phyloP scores from a whole-genome alignment of 2,329 filamentous ascomycete species.

The Trichophyton benhamiae region DNA sequence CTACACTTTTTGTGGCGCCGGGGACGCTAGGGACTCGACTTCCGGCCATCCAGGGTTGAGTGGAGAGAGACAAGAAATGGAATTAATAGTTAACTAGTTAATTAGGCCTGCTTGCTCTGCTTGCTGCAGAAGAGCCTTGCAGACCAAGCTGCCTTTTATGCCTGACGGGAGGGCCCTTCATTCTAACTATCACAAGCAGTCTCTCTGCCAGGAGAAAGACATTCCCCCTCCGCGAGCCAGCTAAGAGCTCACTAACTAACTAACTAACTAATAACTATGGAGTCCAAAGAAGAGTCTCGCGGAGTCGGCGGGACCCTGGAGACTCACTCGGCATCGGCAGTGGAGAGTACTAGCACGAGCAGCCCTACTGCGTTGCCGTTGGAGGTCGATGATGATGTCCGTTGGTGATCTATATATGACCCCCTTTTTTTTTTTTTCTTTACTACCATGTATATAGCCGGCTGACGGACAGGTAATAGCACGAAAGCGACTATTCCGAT shows the following conservation, averaged over 20 bases:
- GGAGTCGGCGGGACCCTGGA: not conserved
- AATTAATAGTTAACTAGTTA: too few species aligned
- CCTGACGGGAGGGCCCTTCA: not conserved
- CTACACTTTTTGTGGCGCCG: not conserved
- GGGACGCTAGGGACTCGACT: not conserved
- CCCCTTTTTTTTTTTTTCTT: too few species aligned
- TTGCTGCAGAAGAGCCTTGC: not conserved
- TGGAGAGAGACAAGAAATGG: not conserved
- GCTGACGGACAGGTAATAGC: not conserved
- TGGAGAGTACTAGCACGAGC: not conserved
- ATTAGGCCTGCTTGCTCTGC: not conserved
- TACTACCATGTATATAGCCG: too few species aligned
- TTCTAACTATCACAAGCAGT: not conserved
- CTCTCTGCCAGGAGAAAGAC: too few species aligned
- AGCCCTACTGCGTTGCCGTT: not conserved
- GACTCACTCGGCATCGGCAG: not conserved
- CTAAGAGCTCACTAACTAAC: too few species aligned
- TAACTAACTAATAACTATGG: not conserved
- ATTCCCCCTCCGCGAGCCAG: too few species aligned
- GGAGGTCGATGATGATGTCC: not conserved
- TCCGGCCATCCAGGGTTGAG: not conserved
- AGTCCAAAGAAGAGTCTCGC: not conserved
- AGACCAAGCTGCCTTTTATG: not conserved
- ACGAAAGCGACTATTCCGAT: not conserved
- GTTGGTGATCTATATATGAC: not conserved